Evolutionary conservation across 2,329 filamentous ascomycete genomes (phyloP).

Genomic region (Bimuria novae-zelandiae): DNA sequence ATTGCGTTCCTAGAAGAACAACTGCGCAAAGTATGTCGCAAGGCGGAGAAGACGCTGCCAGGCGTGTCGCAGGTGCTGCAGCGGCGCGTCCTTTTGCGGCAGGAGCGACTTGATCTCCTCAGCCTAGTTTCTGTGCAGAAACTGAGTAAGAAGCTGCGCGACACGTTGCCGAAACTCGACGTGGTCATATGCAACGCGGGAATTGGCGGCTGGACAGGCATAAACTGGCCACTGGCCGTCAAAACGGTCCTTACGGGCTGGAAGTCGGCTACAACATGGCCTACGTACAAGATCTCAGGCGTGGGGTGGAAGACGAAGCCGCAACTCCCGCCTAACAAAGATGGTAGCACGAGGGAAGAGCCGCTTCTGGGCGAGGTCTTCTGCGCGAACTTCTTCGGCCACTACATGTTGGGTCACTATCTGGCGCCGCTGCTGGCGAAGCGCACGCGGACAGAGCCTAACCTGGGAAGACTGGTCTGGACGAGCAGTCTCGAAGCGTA

Average conservation of each 20-base stretch:
- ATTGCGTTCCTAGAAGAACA: constrained; percentile 67
- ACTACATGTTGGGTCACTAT: constrained; percentile 85
- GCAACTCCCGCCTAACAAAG: constrained; percentile 51
- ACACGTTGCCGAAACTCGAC: constrained; percentile 73
- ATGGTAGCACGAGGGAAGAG: constrained; percentile 45
- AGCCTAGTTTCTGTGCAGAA: constrained; percentile 60
- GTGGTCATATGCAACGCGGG: constrained; percentile 84
- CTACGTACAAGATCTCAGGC: constrained; percentile 71
- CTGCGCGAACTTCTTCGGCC: constrained; percentile 90
- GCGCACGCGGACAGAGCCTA: constrained; percentile 46
- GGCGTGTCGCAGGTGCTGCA: constrained; percentile 48
- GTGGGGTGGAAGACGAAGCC: constrained; percentile 59
- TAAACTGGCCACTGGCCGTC: constrained; percentile 69
- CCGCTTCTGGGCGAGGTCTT: constrained; percentile 80
- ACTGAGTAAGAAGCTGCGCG: constrained; percentile 57
- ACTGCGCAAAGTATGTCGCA: constrained; percentile 54
- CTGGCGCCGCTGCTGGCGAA: constrained; percentile 72
- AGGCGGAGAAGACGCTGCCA: constrained; percentile 41
- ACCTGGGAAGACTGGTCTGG: constrained; percentile 77
- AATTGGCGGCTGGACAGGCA: constrained; percentile 81
- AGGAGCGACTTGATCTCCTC: constrained; percentile 63
- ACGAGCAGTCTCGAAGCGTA: constrained; percentile 79
- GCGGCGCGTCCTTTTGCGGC: constrained; percentile 55
- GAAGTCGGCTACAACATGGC: constrained; percentile 73
- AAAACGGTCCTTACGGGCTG: constrained; percentile 65